Base-by-base conservation (phyloP, 305 asterid genomes). In the Solanum hybrid region DNA sequence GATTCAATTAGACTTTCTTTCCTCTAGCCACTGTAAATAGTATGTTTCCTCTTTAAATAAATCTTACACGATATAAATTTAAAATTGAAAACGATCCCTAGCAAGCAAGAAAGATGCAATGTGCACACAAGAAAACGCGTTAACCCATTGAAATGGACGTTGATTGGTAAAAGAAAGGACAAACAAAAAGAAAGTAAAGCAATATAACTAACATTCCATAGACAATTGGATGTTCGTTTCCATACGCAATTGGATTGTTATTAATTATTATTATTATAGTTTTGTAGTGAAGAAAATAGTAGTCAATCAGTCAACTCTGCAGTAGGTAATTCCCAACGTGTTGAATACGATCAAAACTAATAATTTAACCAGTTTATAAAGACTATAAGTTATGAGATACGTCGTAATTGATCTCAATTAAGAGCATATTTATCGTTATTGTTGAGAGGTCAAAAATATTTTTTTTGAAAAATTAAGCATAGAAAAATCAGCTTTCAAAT, bases 61-160 rank as follows among this genome's bases (percentile, higher is more conserved):
- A 61, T 20, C 71, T 57, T 57, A 57, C 69, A 18, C 24, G 2
- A 57, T 18, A 3, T 20, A 61, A 20, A 61, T 61, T 20, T 16
- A 1, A 61, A 61, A 20, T 20, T 7, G 5, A 61, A 61, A 61
- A 20, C 0, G 11, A 3, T 0, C 26, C 71, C 26, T 8, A 61
- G 71, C 11, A 22, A 31, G 86, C 35, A 40, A 39, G n/a, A 80
- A 80, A 20, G 22, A 29, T 82, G 73, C 73, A 82, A 18, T 42
- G 87, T 42, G 87, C 87, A 82, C 87, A 16, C 87, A 82, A 26
- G 36, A 82, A 82, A 82, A 4, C 87, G 73, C 73, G 87, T 82
- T 42, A 82, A 28, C 2, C 87, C 28, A 42, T 18, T 82, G 73
- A 42, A 82, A 4, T 82, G 87, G 87, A 28, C 73, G 28, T 42